phyloP scores from a whole-genome alignment of 257 asterid genomes.

The Solanum etuberosum region DNA sequence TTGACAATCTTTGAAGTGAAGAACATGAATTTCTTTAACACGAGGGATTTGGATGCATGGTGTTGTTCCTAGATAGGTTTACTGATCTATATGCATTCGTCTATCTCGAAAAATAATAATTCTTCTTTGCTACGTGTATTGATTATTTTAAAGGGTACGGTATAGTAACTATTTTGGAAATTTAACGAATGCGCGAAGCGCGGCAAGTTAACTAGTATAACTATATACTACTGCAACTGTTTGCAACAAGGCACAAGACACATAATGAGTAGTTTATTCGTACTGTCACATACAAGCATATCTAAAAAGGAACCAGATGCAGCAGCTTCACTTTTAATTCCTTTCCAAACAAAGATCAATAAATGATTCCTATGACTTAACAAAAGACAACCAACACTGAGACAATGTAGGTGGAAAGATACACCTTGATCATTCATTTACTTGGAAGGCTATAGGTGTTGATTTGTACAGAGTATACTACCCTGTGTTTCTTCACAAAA shows the following conservation, averaged over 20 bases:
- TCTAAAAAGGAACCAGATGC: neutral
- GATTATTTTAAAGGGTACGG: no score
- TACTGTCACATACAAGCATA: neutral
- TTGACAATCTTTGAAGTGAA: neutral
- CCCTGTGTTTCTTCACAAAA: neutral
- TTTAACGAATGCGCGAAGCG: no score
- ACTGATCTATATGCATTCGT: no score
- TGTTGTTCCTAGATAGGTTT: no score
- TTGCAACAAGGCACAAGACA: neutral
- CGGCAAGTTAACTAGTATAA: neutral
- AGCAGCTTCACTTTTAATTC: neutral
- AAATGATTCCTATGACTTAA: neutral
- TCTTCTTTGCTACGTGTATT: no score
- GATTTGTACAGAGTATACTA: neutral
- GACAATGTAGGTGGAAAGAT: neutral
- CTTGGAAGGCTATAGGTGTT: neutral
- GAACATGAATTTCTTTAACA: neutral
- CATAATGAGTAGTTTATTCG: neutral
- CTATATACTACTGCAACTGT: neutral
- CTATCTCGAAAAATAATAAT: no score
- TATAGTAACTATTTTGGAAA: no score
- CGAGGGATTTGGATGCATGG: no score
- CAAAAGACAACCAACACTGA: neutral
- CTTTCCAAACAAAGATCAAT: neutral
- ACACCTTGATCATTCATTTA: neutral